Conservation (phyloP, 768 basidiomycete species). For the Hypholoma sublateritium region DNA sequence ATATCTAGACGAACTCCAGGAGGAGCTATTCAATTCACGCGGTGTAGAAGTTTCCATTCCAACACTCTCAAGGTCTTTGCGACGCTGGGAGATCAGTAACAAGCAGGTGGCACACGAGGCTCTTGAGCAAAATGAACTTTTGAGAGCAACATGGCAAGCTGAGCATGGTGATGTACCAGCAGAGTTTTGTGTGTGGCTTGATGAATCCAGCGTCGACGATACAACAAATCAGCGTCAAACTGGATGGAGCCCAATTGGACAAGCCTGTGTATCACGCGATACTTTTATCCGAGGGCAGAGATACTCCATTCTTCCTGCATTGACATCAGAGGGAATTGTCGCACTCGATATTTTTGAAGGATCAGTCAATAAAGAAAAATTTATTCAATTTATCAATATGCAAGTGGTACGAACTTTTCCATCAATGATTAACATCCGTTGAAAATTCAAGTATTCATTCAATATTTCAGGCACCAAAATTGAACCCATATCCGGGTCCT, state of each 20-base stretch:
- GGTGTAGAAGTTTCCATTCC: not conserved
- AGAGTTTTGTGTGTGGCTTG: slow-evolving; percentile 9
- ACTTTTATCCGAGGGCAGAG: slow-evolving; percentile 29
- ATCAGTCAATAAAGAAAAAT: slow-evolving; percentile 25
- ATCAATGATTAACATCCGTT: no score
- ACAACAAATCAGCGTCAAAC: slow-evolving; percentile 19
- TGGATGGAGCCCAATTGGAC: slow-evolving; percentile 25
- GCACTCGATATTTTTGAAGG: slow-evolving; percentile 25
- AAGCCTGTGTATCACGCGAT: slow-evolving; percentile 19
- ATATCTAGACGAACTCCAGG: slow-evolving; percentile 2
- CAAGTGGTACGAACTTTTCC: no score
- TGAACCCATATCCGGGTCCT: slow-evolving; percentile 29
- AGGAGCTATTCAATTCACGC: not conserved
- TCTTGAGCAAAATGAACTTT: no score
- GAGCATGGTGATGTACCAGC: no score
- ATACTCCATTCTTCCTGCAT: slow-evolving; percentile 31
- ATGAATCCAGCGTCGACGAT: slow-evolving; percentile 29
- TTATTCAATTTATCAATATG: slow-evolving; percentile 17
- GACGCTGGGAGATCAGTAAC: not conserved
- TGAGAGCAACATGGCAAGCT: no score
- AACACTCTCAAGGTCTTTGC: not conserved
- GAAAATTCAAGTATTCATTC: no score
- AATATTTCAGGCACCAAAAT: slow-evolving; percentile 21
- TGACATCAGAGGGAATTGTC: slow-evolving; percentile 30
- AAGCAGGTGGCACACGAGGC: not conserved